phyloP scores from a whole-genome alignment of 2,329 filamentous ascomycete species.

The Davidsoniella neocaledoniae region DNA sequence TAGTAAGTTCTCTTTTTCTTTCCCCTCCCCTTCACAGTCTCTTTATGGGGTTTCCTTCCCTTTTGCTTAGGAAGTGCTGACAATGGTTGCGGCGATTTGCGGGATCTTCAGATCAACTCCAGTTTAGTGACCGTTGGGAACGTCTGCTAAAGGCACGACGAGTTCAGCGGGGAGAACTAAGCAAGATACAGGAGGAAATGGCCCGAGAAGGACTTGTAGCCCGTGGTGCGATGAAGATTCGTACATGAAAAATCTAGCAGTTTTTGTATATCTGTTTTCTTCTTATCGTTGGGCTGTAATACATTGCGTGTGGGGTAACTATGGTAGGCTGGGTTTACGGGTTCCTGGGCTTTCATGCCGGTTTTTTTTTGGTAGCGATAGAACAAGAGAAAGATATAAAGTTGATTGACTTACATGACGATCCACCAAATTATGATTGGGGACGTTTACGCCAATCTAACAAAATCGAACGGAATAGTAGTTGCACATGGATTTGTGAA shows the following conservation, averaged over 20 bases:
- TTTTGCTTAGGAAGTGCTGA: neutral
- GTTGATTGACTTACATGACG: too few species aligned
- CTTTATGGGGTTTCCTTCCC: neutral
- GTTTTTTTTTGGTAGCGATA: too few species aligned
- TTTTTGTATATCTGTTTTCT: too few species aligned
- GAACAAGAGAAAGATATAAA: too few species aligned
- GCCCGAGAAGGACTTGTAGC: constrained; percentile 1
- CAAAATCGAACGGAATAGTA: too few species aligned
- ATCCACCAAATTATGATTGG: too few species aligned
- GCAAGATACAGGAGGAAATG: neutral
- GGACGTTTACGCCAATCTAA: too few species aligned
- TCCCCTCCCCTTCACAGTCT: too few species aligned
- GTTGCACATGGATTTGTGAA: too few species aligned
- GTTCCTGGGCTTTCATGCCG: too few species aligned
- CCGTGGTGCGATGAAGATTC: neutral
- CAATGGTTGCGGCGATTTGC: neutral
- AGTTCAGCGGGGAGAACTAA: neutral
- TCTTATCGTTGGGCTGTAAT: neutral
- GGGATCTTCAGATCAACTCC: neutral
- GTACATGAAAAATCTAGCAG: neutral
- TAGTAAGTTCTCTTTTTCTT: neutral
- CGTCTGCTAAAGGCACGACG: neutral
- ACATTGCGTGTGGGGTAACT: too few species aligned
- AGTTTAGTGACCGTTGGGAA: neutral
- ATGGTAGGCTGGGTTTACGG: too few species aligned